Evolutionary conservation across 768 basidiomycete species (phyloP).

Genomic region (Leccinum subtestaceum): DNA sequence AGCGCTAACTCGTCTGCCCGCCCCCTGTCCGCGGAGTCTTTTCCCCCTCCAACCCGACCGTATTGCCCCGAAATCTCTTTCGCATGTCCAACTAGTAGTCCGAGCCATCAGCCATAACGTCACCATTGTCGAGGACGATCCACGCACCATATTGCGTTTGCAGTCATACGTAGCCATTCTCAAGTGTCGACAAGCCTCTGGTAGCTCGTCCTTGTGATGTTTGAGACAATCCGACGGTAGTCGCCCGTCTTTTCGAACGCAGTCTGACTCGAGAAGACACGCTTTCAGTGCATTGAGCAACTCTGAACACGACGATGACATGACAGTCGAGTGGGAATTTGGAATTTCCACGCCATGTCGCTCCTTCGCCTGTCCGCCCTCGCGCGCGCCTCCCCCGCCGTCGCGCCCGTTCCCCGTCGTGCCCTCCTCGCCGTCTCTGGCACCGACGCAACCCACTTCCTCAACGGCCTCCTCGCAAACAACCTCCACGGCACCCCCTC

Average conservation of each 20-base stretch:
- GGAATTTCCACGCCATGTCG: slow-evolving; percentile 9
- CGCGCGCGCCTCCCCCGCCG: slow-evolving; percentile 44
- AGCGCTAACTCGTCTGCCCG: not conserved
- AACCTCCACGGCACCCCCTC: slow-evolving; percentile 49
- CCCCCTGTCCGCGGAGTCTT: not conserved
- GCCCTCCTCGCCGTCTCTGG: slow-evolving; percentile 75
- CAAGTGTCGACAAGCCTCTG: slow-evolving; percentile 75
- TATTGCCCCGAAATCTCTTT: slow-evolving; percentile 77
- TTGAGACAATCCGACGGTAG: slow-evolving; percentile 86
- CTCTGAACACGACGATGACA: slow-evolving; percentile 81
- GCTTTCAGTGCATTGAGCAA: slow-evolving; percentile 77
- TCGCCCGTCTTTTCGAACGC: slow-evolving; percentile 73
- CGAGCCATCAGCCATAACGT: not conserved
- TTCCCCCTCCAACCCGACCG: slow-evolving; percentile 45
- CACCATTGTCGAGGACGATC: not conserved
- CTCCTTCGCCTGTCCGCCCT: slow-evolving; percentile 38
- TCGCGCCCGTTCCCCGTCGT: slow-evolving; percentile 64
- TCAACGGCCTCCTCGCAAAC: slow-evolving; percentile 71
- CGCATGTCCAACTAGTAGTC: slow-evolving; percentile 72
- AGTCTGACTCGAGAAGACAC: slow-evolving; percentile 83
- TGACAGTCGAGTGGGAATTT: slow-evolving; percentile 27
- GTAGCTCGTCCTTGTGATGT: slow-evolving; percentile 70
- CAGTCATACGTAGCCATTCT: slow-evolving; percentile 86
- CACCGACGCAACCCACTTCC: slow-evolving; percentile 74
- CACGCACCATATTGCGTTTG: slow-evolving; percentile 81